Evolutionary conservation across 768 basidiomycete genomes (phyloP).

Genomic region (Pholiota conissans): DNA sequence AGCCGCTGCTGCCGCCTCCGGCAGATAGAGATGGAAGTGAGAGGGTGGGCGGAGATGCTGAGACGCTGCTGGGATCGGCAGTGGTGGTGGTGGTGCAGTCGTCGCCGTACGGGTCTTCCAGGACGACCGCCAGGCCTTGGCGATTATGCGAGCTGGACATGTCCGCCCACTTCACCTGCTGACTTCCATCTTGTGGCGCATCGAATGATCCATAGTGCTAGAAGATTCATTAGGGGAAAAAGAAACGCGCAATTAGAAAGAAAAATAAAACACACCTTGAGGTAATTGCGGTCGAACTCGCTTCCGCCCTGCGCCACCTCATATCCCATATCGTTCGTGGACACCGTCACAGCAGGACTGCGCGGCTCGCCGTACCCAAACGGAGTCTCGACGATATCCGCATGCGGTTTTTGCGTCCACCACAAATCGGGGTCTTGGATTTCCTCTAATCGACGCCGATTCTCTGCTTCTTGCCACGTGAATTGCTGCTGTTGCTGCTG

Average conservation of each 20-base stretch:
- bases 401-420: slow-evolving; percentile 17
- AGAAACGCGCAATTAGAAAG: not conserved
- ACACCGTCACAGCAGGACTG: slow-evolving; percentile 11
- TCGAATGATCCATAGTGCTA: slow-evolving; percentile 23
- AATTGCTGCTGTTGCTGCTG: too few relatives aligned
- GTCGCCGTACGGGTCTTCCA: slow-evolving; percentile 28
- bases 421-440: slow-evolving; percentile 20
- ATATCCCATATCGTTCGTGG: slow-evolving; percentile 26
- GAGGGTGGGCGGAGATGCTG: slow-evolving; percentile 21
- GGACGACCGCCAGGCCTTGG: slow-evolving; percentile 22
- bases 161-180: slow-evolving; percentile 23
- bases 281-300: slow-evolving; percentile 23
- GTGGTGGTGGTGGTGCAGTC: slow-evolving; percentile 16
- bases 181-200: slow-evolving; percentile 17
- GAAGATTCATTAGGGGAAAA: slow-evolving; percentile 1
- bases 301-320: slow-evolving; percentile 15
- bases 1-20: slow-evolving; percentile 13
- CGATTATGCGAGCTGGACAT: slow-evolving; percentile 17
- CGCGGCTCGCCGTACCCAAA: slow-evolving; percentile 9
- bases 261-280: slow-evolving; percentile 23
- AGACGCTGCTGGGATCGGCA: too few relatives aligned
- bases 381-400: slow-evolving; percentile 7
- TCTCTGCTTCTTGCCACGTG: slow-evolving; percentile 23
- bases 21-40: slow-evolving; percentile 16
- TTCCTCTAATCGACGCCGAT: slow-evolving; percentile 19